phyloP scores from a whole-genome alignment of 768 basidiomycete genomes.

The Collybia nuda region DNA sequence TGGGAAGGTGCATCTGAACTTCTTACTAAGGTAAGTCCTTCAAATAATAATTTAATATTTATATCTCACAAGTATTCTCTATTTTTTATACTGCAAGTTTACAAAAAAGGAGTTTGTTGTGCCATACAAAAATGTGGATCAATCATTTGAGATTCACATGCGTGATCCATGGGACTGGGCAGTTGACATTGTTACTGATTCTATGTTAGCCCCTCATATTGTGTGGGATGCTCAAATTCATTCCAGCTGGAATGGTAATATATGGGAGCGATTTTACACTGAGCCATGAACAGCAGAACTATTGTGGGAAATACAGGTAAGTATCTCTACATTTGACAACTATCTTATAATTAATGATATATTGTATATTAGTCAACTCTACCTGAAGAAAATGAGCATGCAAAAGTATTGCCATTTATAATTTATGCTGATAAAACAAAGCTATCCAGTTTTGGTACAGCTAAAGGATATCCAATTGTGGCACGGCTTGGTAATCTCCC shows the following conservation, averaged over 20 bases:
- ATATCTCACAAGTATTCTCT: no score
- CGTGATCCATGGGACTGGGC: slow-evolving; percentile 26
- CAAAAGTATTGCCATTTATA: slow-evolving; percentile 25
- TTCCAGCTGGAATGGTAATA: slow-evolving; percentile 23
- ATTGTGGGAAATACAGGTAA: slow-evolving; percentile 37
- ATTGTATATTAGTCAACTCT: slow-evolving; percentile 6
- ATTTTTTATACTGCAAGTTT: not conserved
- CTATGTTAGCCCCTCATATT: slow-evolving; percentile 16
- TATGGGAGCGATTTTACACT: slow-evolving; percentile 23
- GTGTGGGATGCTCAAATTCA: slow-evolving; percentile 27
- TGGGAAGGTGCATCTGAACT: slow-evolving; percentile 16
- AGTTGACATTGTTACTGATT: slow-evolving; percentile 18
- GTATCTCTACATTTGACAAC: not conserved
- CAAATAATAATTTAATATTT: no score
- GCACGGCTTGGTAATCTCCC: slow-evolving; percentile 29
- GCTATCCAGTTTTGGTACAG: slow-evolving; percentile 32
- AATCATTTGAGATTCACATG: slow-evolving; percentile 12
- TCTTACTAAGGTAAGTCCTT: no score
- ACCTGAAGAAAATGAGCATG: slow-evolving; percentile 10
- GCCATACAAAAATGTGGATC: slow-evolving; percentile 7
- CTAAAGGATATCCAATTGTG: slow-evolving; percentile 34
- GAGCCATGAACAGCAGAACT: slow-evolving; percentile 37
- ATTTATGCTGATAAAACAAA: slow-evolving; percentile 40
- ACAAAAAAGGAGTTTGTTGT: slow-evolving; percentile 12
- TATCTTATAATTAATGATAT: not conserved